Base-by-base conservation (phyloP, 2,329 filamentous ascomycete genomes). In the Thielaviopsis euricoi region DNA sequence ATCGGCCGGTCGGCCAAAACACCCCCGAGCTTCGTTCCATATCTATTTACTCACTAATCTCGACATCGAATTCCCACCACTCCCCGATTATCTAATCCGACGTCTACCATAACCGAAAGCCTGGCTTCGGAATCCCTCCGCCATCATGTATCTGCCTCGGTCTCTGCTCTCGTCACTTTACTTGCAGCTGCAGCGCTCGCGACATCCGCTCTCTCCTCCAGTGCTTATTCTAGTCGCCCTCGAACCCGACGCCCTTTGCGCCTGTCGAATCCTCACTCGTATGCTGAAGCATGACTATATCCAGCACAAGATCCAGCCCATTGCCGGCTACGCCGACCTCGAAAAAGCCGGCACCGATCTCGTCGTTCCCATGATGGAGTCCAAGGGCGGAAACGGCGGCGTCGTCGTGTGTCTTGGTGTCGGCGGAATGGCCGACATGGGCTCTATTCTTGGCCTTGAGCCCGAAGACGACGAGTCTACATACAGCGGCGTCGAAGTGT, bases 281-380 rank as follows among this genome's bases (percentile, higher is more conserved):
- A 78, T 98, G n/a, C 77, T 98, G 61, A 96, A 95, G 72, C 86
- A 91, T 76, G 93, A 98, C 75, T 97, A 95, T 68, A 95, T 98
- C 64, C 87, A 86, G 15, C 91, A 97, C 74, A 97, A 96, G 72
- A 95, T 97, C 66, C 88, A 96, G 66, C 93, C 93, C 1, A 85
- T 98, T 57, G 82, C 88, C 21, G 93, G 93, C 58, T 97, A 96
- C 81, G 84, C 82, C 63, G 93, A 97, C 69, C 80, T 98, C 52
- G 79, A 87, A 66, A 83, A 82, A 64, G 85, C 85, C 22, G 90
- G 90, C 52, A 79, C 81, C 66, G 83, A 90, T 63, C 76, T 94
- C 51, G 86, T 96, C 48, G 78, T 76, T 57, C 89, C 89, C 12
- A 89, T 96, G 87, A 90, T 89, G 76, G 83, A 86, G 66, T 82